A percentile compares a stretch with the other conserved stretches of the same genome.
Evolutionary conservation across 805 yeast species (phyloP).

Genomic region (Candida methanosorbosa): DNA sequence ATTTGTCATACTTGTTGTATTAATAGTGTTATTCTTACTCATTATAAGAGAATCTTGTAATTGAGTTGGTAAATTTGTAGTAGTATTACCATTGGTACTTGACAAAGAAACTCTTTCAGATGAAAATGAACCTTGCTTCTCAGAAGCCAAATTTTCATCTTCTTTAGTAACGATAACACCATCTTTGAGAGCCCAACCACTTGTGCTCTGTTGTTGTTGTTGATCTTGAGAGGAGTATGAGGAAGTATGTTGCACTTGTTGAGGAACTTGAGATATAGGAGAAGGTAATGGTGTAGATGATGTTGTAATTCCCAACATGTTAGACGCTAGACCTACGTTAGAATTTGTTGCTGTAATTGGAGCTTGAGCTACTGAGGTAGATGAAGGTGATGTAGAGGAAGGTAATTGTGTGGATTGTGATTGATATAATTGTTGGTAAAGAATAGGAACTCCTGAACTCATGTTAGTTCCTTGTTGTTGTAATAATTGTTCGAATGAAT

Average conservation of each 20-base stretch:
- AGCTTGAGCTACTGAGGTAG: not conserved
- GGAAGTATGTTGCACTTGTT: not conserved
- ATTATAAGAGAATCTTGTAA: no score
- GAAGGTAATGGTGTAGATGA: not conserved
- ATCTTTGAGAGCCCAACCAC: slow-evolving; percentile 1
- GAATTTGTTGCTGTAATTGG: not conserved
- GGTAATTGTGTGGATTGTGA: not conserved
- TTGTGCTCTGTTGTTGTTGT: not conserved
- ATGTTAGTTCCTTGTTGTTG: not conserved
- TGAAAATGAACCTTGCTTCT: no score
- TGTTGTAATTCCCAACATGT: no score
- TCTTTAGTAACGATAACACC: not conserved
- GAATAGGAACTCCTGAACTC: not conserved
- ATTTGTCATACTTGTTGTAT: no score
- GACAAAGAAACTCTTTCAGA: no score
- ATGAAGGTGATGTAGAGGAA: not conserved
- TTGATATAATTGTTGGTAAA: not conserved
- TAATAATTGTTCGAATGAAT: not conserved
- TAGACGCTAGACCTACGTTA: no score
- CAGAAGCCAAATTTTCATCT: not conserved
- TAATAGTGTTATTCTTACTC: no score
- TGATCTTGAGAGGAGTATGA: not conserved
- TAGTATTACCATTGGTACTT: no score
- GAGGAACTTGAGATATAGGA: not conserved
- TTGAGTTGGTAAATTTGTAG: no score